Evolutionary conservation across 1,284 basidiomycete species (phyloP), one percentile per base, ranked within the genome.

Genomic region (Pascua sp.): DNA sequence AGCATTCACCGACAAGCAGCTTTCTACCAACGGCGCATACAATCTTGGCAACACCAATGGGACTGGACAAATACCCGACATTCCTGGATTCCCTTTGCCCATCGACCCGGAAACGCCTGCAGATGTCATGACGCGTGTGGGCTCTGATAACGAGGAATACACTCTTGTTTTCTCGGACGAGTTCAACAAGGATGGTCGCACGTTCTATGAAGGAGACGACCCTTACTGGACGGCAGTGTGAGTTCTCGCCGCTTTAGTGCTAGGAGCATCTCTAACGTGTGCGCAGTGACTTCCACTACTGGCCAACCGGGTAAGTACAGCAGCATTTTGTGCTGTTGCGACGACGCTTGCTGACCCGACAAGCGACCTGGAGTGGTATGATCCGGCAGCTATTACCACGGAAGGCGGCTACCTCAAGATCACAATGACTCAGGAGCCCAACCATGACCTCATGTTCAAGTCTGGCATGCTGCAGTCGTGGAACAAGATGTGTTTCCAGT

Each of bases 401-500:
- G 78, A 77, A 51, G 80, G 84, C 62, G 95, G 95, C 10, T 80
- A 84, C 39, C 83, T 98, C 42, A 83, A 88, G 67, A 87, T 98
- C 67, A 91, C 87, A 0, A 75, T 94, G 61, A 83, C 81, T 0
- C 67, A 84, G 62, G 85, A 85, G 67, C 66, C 79, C 47, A 87
- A 80, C 43, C 87, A 96, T 74, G 84, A 83, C 53, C 80, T 96
- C 60, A 77, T 89, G 66, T 95, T 87, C 71, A 81, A 85, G 41
- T 78, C 78, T 5, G 82, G 80, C 24, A 79, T 81, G 76, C 63
- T 82, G 11, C 78, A 78, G 54, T 73, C 75, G 0, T 82, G 81
- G 81, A 82, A 82, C 64, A 91, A 96, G 75, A 89, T 97, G 68
- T 97, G 94, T 77, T 97, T 97, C 78, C 92, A 71, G 61, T 72